Conservation (phyloP, 2,329 filamentous ascomycete genomes). For the Lecanicillium sp. region DNA sequence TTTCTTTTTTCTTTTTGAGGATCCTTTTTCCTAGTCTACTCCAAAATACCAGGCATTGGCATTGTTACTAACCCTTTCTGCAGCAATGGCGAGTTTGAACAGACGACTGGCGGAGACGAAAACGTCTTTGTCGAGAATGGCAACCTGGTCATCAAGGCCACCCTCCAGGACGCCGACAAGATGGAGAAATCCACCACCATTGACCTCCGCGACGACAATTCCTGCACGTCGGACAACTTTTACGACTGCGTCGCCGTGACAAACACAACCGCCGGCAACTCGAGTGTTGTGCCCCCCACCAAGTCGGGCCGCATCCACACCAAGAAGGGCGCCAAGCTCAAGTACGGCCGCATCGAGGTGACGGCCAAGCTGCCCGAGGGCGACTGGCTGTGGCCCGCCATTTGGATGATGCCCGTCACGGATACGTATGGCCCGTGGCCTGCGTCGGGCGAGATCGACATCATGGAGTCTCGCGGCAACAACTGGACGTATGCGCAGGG, state of each 20-base stretch:
- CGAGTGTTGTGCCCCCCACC: constrained; percentile 68
- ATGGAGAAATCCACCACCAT: constrained; percentile 60
- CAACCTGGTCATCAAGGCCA: constrained; percentile 66
- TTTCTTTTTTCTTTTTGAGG: too few relatives aligned
- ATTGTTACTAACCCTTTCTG: constrained; percentile 5
- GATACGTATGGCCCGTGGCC: constrained; percentile 72
- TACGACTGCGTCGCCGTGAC: constrained; percentile 60
- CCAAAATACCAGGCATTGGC: constrained; percentile 1
- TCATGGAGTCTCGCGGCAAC: constrained; percentile 74
- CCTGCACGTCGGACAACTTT: constrained; percentile 53
- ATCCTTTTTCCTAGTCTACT: too few relatives aligned
- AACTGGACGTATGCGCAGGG: constrained; percentile 68
- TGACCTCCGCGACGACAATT: constrained; percentile 56
- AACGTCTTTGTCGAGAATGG: constrained; percentile 68
- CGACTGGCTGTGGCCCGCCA: constrained; percentile 89
- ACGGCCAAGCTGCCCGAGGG: constrained; percentile 66
- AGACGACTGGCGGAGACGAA: constrained; percentile 62
- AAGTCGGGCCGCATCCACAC: constrained; percentile 74
- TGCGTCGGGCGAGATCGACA: constrained; percentile 74
- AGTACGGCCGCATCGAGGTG: constrained; percentile 75
- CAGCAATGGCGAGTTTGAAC: constrained; percentile 74
- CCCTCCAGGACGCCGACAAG: constrained; percentile 59
- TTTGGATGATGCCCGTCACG: constrained; percentile 76
- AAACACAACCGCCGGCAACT: constrained; percentile 62
- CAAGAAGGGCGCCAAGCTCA: constrained; percentile 60